Conservation (phyloP, 768 basidiomycete species). For the Astraeus odoratus region DNA sequence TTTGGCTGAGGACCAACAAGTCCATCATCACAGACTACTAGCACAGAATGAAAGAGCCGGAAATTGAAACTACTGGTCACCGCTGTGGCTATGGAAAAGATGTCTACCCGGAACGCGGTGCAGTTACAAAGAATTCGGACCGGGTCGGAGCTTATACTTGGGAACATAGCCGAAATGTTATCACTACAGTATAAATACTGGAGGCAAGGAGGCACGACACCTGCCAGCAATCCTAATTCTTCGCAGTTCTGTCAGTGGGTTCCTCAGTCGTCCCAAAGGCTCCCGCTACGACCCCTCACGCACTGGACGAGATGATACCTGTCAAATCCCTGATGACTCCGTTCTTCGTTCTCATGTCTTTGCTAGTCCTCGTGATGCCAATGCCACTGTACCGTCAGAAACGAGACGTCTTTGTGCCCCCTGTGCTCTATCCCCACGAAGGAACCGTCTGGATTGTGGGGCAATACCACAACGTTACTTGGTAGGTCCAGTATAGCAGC, state of each 20-base stretch:
- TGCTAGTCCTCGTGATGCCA: conserved; percentile 11
- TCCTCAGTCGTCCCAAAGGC: conserved; percentile 8
- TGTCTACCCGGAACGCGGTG: no score
- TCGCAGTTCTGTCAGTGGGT: neutral
- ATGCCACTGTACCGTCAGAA: neutral
- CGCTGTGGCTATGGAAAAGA: no score
- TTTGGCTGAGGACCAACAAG: no score
- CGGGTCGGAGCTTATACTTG: no score
- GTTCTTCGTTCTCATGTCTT: conserved; percentile 10
- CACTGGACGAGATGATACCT: conserved; percentile 3
- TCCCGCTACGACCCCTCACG: conserved; percentile 5
- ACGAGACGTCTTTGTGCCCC: conserved; percentile 24
- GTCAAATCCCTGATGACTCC: conserved; percentile 10
- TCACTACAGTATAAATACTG: no score
- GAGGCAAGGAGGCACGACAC: no score
- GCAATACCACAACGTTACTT: conserved; percentile 18
- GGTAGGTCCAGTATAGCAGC: conserved; percentile 16
- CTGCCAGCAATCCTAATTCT: no score
- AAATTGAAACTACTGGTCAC: no score
- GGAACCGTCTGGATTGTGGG: conserved; percentile 20
- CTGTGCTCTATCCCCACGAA: conserved; percentile 14
- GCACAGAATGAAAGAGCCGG: no score
- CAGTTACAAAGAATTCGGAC: no score
- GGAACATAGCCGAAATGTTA: no score
- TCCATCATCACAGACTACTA: no score